phyloP scores from a whole-genome alignment of 495 filamentous ascomycete genomes.

The Thozetella sp. region DNA sequence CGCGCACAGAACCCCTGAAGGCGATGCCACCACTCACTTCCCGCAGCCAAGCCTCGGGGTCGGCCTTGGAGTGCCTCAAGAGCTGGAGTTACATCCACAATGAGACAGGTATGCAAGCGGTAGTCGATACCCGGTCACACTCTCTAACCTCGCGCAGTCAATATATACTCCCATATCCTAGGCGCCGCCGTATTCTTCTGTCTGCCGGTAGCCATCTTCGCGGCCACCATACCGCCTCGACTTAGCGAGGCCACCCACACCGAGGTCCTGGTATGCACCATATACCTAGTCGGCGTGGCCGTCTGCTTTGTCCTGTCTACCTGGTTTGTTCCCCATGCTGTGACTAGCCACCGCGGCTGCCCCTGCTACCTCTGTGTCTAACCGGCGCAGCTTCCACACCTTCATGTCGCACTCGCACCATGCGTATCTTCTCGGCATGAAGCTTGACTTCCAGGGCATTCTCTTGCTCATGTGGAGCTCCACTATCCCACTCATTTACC shows the following conservation, averaged over 20 bases:
- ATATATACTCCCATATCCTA: conserved; percentile 53
- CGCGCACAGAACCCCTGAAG: background rate
- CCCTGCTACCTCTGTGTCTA: background rate
- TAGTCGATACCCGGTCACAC: background rate
- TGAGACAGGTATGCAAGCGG: conserved; percentile 33
- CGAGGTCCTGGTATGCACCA: conserved; percentile 45
- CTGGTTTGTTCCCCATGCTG: conserved; percentile 21
- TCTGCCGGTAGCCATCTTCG: conserved; percentile 38
- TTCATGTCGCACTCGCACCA: conserved; percentile 47
- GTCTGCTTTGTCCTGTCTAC: conserved; percentile 52
- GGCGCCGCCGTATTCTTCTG: conserved; percentile 45
- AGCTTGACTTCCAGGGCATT: conserved; percentile 55
- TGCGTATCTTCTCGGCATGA: conserved; percentile 36
- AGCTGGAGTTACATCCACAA: conserved; percentile 48
- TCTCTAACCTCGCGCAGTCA: conserved; percentile 29
- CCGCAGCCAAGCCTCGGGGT: conserved; percentile 18
- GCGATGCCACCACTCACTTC: background rate
- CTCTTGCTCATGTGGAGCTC: conserved; percentile 56
- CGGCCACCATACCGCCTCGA: conserved; percentile 25
- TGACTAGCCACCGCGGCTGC: background rate
- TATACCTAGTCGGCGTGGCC: conserved; percentile 50
- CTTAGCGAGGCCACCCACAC: conserved; percentile 24
- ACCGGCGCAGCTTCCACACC: conserved; percentile 40
- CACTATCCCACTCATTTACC: conserved; percentile 52
- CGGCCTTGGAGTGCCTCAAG: conserved; percentile 27